Evolutionary conservation across 148 eudicot genomes (phyloP).

Genomic region (Rhododendron molle): DNA sequence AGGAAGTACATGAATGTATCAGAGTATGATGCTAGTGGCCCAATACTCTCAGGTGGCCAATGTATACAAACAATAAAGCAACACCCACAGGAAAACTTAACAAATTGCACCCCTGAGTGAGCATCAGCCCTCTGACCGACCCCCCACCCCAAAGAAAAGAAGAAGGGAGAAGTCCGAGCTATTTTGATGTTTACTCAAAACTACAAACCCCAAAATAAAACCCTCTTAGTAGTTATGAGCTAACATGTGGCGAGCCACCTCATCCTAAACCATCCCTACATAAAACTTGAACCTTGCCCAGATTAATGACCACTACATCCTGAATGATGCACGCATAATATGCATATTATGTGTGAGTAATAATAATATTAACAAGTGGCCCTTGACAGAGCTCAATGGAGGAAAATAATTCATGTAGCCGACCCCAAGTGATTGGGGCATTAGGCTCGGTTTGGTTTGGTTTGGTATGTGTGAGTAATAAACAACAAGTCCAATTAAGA

Average conservation of each 20-base stretch:
- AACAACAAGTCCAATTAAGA: not conserved
- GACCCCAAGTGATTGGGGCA: no score
- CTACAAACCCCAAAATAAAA: not conserved
- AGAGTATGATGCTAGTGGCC: not conserved
- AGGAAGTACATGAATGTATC: not conserved
- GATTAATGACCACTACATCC: not conserved
- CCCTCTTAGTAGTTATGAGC: not conserved
- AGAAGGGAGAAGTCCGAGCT: not conserved
- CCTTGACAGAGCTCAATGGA: no score
- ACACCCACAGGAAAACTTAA: not conserved
- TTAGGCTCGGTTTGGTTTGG: no score
- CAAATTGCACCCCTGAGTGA: not conserved
- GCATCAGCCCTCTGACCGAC: not conserved
- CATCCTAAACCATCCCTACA: not conserved
- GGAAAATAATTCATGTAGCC: no score
- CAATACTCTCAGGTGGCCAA: not conserved
- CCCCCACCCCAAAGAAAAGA: not conserved
- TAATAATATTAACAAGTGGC: not conserved
- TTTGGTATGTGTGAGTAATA: not conserved
- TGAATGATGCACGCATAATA: not conserved
- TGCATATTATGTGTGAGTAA: not conserved
- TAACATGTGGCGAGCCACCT: not conserved
- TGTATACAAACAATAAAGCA: not conserved
- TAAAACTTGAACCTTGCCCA: not conserved
- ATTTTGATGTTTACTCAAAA: not conserved